These are phyloP conservation scores for Malus sieversii DNA, from an alignment of 306 rosid species.

Conservation along the genomic window DNA sequence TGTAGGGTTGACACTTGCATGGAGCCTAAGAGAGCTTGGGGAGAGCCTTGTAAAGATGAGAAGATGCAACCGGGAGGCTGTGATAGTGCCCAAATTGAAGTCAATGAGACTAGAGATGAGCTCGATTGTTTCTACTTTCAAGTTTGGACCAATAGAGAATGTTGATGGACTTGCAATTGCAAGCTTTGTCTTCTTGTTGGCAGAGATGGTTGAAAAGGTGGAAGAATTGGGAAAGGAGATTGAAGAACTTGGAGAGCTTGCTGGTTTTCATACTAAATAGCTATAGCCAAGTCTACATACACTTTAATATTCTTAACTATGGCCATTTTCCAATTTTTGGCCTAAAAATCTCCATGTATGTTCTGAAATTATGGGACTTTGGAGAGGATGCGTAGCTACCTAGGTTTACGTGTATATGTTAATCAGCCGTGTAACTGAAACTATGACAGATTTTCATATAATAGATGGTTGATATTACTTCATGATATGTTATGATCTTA, in stretches of 20 bases:
- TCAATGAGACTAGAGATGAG: slow-evolving; percentile 38
- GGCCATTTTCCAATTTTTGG: neutral
- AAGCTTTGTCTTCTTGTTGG: slow-evolving; percentile 40
- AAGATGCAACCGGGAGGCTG: slow-evolving; percentile 25
- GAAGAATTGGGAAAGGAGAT: slow-evolving; percentile 51
- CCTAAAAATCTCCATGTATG: neutral
- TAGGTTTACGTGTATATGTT: neutral
- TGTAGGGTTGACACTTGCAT: slow-evolving; percentile 34
- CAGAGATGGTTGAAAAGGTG: slow-evolving; percentile 49
- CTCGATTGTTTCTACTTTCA: slow-evolving; percentile 19
- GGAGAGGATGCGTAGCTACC: neutral
- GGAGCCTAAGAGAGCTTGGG: slow-evolving; percentile 57
- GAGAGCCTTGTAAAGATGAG: slow-evolving; percentile 57
- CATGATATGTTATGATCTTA: neutral
- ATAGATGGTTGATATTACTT: neutral
- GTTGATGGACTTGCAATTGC: slow-evolving; percentile 40
- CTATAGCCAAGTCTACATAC: neutral
- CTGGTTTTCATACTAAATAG: slow-evolving; percentile 32
- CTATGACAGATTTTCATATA: neutral
- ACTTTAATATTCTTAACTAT: neutral
- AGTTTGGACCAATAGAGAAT: slow-evolving; percentile 27
- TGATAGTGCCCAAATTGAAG: slow-evolving; percentile 42
- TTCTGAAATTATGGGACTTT: neutral
- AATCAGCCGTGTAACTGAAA: neutral
- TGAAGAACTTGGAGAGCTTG: slow-evolving; percentile 52